phyloP scores from a whole-genome alignment of 306 rosid species.

The Fagus sylvatica region DNA sequence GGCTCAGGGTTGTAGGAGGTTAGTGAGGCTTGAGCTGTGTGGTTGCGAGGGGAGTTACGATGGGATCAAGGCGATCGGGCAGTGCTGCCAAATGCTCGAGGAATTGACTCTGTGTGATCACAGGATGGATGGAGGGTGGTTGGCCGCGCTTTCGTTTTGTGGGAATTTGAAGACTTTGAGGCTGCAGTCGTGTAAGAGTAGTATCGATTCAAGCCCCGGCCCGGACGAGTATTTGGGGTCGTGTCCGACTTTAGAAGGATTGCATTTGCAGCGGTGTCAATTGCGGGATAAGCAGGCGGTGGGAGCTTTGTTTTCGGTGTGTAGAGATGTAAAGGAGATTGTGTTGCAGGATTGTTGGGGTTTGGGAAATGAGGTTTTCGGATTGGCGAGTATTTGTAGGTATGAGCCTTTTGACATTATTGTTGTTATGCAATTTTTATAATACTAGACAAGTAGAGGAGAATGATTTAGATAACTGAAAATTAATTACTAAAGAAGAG shows the following conservation, averaged over 20 bases:
- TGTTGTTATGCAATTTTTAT: neutral
- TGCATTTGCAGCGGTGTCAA: slow-evolving; percentile 74
- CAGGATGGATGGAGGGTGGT: slow-evolving; percentile 88
- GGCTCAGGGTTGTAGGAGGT: slow-evolving; percentile 81
- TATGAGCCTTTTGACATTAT: slow-evolving; percentile 22
- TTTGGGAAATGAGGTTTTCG: slow-evolving; percentile 52
- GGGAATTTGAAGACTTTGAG: slow-evolving; percentile 77
- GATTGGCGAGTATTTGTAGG: slow-evolving; percentile 70
- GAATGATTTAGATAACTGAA: too few species aligned
- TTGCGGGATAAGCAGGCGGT: slow-evolving; percentile 48
- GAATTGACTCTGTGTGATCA: slow-evolving; percentile 71
- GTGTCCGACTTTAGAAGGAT: slow-evolving; percentile 60
- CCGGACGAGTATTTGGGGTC: slow-evolving; percentile 64
- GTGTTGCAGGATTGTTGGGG: slow-evolving; percentile 86
- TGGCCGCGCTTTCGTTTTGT: slow-evolving; percentile 68
- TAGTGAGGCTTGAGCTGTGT: slow-evolving; percentile 77
- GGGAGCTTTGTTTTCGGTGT: slow-evolving; percentile 53
- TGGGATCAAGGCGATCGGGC: slow-evolving; percentile 89
- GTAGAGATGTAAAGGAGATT: slow-evolving; percentile 62
- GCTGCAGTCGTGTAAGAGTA: slow-evolving; percentile 59
- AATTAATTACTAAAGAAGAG: too few species aligned
- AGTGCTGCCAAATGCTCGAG: slow-evolving; percentile 87
- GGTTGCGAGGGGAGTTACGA: slow-evolving; percentile 93
- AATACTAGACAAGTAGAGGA: too few species aligned
- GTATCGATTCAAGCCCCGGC: slow-evolving; percentile 61